Evolutionary conservation across 1,139 yeast genomes (phyloP).

Genomic region (Suhomyces chickasaworum): DNA sequence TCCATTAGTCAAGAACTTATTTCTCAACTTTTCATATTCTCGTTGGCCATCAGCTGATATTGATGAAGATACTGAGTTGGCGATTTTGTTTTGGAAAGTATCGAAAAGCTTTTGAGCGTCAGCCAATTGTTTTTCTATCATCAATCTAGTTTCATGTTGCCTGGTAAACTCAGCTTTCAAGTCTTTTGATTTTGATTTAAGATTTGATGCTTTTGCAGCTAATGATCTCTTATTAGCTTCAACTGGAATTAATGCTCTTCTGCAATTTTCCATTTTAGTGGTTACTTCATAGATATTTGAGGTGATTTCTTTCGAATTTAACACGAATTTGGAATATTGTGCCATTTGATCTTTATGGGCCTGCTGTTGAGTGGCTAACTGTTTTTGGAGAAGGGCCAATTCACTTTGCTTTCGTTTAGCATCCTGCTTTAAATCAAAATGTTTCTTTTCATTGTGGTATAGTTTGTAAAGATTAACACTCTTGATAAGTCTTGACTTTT

Average conservation of each 20-base stretch:
- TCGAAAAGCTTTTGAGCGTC: conserved; percentile 47
- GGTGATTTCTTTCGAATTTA: conserved; percentile 44
- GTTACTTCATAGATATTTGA: conserved; percentile 41
- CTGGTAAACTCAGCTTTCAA: conserved; percentile 53
- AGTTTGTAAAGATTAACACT: conserved; percentile 64
- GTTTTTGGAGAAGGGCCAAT: conserved; percentile 32
- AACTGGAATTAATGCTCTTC: conserved; percentile 57
- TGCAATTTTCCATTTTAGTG: conserved; percentile 45
- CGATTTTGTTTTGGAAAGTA: conserved; percentile 43
- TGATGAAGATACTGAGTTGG: conserved; percentile 25
- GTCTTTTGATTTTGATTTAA: conserved; percentile 55
- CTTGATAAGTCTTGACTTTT: conserved; percentile 48
- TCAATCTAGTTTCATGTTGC: conserved; percentile 49
- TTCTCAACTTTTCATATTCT: conserved; percentile 64
- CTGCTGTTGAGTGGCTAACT: conserved; percentile 26
- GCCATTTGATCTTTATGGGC: conserved; percentile 37
- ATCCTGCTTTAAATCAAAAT: conserved; percentile 31
- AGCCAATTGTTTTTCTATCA: conserved; percentile 50
- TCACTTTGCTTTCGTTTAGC: conserved; percentile 28
- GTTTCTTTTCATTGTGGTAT: conserved; percentile 62
- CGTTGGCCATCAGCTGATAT: conserved; percentile 54
- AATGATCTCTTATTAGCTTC: conserved; percentile 55
- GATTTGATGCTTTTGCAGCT: conserved; percentile 48
- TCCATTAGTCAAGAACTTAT: conserved; percentile 55
- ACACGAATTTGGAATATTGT: conserved; percentile 50